A percentile compares a stretch with the other conserved stretches of the same genome.
These are phyloP conservation scores for Cercospora sesami DNA, from an alignment of 2,329 filamentous ascomycete species.

Conservation along the genomic window DNA sequence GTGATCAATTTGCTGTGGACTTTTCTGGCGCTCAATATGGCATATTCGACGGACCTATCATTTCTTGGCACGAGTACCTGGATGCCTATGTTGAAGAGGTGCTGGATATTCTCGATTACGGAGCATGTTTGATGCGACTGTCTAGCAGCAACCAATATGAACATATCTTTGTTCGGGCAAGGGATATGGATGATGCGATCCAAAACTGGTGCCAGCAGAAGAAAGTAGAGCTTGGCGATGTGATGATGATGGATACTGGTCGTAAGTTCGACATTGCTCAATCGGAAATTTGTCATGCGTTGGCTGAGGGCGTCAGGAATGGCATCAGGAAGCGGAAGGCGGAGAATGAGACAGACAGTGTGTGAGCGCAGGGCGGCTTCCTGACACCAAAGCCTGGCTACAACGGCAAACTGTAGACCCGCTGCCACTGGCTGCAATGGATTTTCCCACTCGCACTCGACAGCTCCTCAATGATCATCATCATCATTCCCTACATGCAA, in stretches of 20 bases:
- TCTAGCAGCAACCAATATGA: background rate
- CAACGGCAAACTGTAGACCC: no score
- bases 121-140: background rate
- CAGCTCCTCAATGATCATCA: no score
- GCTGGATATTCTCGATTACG: background rate
- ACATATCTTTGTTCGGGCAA: background rate
- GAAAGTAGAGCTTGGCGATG: background rate
- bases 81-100: background rate
- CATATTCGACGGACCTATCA: background rate
- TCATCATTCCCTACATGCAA: no score
- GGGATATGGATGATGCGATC: background rate
- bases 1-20: background rate
- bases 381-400: no score
- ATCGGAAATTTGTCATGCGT: background rate
- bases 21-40: conserved; percentile 3
- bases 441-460: no score
- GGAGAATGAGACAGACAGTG: background rate
- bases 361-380: no score
- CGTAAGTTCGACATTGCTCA: background rate
- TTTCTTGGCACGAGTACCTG: background rate
- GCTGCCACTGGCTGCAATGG: no score
- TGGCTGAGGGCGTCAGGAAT: background rate
- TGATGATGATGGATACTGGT: background rate
- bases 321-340: background rate
- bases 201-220: background rate